Evolutionary conservation across 352 stramenopile species (phyloP), one percentile per base, ranked within the genome.

Genomic region (Phytophthora meadii): DNA sequence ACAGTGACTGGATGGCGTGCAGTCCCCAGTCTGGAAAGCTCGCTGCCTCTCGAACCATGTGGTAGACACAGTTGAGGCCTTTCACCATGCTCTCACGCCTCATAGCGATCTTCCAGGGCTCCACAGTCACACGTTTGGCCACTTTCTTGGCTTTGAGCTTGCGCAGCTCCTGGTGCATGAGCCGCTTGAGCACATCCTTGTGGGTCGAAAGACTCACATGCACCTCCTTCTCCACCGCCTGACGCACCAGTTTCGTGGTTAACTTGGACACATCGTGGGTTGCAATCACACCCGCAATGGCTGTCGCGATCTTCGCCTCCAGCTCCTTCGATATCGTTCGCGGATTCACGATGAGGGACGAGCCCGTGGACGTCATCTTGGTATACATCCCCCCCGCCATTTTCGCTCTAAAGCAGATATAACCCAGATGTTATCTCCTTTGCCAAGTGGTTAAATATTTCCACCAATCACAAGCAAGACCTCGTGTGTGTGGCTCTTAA

Each of bases 151-250:
- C 76, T 60, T 93, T 93, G 53, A 90, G 69, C 39, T 89, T 88
- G 36, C 86, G 81, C 30, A 94, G 77, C 54, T 94, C 86, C 49
- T 93, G 84, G 60, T 94, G 88, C 86, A 96, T 93, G 25, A 96
- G 66, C 15, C 88, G 86, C 79, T 96, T 96, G 50, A 96, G 82
- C 50, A 94, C 79, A 46, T 96, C 88, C 59, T 94, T 94, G 77
- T 96, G 88, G 76, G 87, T 93, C 60, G 81, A 83, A 34, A 96
- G 77, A 59, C 86, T 96, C 61, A 96, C 84, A 63, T 76, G 77
- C n/a, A 96, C 73, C 37, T 94, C 80, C 58, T 93, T 94, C 67
- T 96, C 88, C 47, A 96, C 86, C 28, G 81, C 76, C 70, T 94
- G 82, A 19, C 88, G 88, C 68, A 96, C 86, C 42, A 94, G 53